Evolutionary conservation across 2,329 filamentous ascomycete genomes (phyloP).

Genomic region (Keithomyces neogunnii): DNA sequence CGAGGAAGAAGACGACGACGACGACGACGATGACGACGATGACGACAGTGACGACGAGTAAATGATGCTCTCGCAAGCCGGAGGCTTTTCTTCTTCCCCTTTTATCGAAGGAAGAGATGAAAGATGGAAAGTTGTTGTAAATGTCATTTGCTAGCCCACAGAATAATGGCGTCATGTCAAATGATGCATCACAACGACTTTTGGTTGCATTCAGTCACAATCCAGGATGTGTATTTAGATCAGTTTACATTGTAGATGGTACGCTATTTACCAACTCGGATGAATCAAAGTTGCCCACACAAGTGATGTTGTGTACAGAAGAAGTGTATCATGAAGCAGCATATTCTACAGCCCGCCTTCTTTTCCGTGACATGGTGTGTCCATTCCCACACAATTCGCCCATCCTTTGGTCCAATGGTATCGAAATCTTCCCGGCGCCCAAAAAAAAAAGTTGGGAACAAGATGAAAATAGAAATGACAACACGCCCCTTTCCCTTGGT

Average conservation of each 20-base stretch:
- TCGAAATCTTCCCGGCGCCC: not conserved
- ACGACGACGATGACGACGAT: constrained; percentile 42
- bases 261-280: no score
- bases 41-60: constrained; percentile 6
- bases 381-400: not conserved
- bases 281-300: not conserved
- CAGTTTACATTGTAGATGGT: no score
- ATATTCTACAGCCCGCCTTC: not conserved
- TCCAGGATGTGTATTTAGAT: no score
- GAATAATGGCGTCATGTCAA: no score
- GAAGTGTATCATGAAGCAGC: not conserved
- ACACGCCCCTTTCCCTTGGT: not conserved
- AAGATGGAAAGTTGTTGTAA: no score
- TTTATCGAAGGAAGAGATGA: no score
- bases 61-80: not conserved
- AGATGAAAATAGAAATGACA: not conserved
- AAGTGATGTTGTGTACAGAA: not conserved
- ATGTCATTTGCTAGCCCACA: no score
- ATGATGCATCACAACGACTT: no score
- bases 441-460: not conserved
- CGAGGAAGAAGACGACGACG: constrained; percentile 60
- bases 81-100: not conserved
- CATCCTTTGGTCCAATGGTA: not conserved
- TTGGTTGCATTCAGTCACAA: no score
- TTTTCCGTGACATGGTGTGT: not conserved